These are phyloP conservation scores for Coprinellus aureogranulatus DNA, from an alignment of 768 basidiomycete genomes.

Conservation along the genomic window DNA sequence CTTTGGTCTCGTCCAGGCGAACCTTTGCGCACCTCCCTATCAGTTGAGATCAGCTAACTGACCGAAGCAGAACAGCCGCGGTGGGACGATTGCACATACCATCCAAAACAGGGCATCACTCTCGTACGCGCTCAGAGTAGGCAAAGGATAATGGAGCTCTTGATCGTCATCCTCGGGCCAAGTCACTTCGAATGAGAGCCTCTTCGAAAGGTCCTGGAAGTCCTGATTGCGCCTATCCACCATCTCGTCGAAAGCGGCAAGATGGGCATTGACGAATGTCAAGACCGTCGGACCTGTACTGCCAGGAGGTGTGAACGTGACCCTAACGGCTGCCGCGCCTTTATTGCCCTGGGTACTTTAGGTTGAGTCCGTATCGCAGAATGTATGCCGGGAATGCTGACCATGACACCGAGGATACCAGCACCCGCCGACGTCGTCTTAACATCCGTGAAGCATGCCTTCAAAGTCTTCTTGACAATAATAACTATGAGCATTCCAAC, in stretches of 20 bases:
- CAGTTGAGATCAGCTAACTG: neutral
- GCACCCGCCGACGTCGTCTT: slow-evolving; percentile 56
- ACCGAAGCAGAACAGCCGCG: no score
- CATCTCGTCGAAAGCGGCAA: slow-evolving; percentile 84
- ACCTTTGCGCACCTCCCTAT: slow-evolving; percentile 52
- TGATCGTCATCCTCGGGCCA: slow-evolving; percentile 15
- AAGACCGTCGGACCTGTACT: slow-evolving; percentile 42
- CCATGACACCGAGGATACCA: slow-evolving; percentile 80
- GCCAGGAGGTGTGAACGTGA: slow-evolving; percentile 49
- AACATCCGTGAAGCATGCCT: slow-evolving; percentile 51
- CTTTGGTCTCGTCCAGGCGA: neutral
- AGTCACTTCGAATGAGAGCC: slow-evolving; percentile 47
- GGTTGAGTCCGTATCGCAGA: neutral
- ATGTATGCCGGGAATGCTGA: slow-evolving; percentile 23
- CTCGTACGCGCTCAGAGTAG: slow-evolving; percentile 45
- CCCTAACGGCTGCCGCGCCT: slow-evolving; percentile 67
- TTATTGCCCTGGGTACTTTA: slow-evolving; percentile 67
- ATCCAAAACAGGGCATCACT: slow-evolving; percentile 77
- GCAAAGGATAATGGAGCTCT: slow-evolving; percentile 12
- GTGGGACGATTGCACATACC: no score
- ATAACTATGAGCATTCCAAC: slow-evolving; percentile 80
- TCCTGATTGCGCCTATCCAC: slow-evolving; percentile 70
- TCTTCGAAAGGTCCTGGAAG: slow-evolving; percentile 64
- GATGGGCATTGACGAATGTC: slow-evolving; percentile 79
- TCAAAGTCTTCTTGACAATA: slow-evolving; percentile 55